These are phyloP conservation scores for Pleurotus djamor DNA, from an alignment of 768 basidiomycete genomes.

Conservation along the genomic window DNA sequence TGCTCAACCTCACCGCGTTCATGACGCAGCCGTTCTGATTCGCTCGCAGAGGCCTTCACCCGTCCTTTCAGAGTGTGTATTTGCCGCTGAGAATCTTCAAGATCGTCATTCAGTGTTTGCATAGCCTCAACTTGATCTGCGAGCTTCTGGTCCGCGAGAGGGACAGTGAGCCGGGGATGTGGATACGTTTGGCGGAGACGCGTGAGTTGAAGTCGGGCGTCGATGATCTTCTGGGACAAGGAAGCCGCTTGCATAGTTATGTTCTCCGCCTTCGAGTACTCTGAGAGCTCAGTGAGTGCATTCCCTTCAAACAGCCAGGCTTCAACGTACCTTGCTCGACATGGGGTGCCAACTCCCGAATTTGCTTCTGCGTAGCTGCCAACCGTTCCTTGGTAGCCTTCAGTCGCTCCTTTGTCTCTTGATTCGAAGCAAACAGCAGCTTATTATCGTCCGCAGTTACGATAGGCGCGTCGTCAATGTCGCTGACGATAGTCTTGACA, in stretches of 20 bases:
- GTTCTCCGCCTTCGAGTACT: constrained; percentile 55
- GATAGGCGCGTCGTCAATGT: constrained; percentile 78
- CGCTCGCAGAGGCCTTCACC: constrained; percentile 53
- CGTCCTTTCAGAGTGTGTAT: constrained; percentile 56
- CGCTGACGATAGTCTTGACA: constrained; percentile 81
- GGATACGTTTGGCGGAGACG: constrained; percentile 82
- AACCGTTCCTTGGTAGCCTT: constrained; percentile 65
- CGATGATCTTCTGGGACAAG: constrained; percentile 76
- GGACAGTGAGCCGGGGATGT: constrained; percentile 74
- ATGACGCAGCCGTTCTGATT: constrained; percentile 56
- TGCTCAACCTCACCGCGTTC: constrained; percentile 72
- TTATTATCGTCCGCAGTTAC: constrained; percentile 85
- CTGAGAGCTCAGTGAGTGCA: constrained; percentile 26
- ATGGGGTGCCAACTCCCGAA: constrained; percentile 59
- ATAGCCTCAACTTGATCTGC: constrained; percentile 78
- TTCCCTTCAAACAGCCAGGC: too few relatives aligned
- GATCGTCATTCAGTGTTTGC: constrained; percentile 69
- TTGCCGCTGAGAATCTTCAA: constrained; percentile 48
- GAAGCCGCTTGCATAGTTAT: constrained; percentile 51
- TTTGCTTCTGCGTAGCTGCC: constrained; percentile 59
- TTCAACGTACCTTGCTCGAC: constrained; percentile 77
- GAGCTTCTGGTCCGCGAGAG: constrained; percentile 70
- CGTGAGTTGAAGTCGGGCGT: constrained; percentile 76
- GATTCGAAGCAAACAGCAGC: constrained; percentile 55
- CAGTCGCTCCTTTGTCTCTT: constrained; percentile 66